Percentiles rank a stretch among this genome's conserved stretches.
Evolutionary conservation across 352 stramenopile species (phyloP).

Genomic region (Plasmopara muralis): DNA sequence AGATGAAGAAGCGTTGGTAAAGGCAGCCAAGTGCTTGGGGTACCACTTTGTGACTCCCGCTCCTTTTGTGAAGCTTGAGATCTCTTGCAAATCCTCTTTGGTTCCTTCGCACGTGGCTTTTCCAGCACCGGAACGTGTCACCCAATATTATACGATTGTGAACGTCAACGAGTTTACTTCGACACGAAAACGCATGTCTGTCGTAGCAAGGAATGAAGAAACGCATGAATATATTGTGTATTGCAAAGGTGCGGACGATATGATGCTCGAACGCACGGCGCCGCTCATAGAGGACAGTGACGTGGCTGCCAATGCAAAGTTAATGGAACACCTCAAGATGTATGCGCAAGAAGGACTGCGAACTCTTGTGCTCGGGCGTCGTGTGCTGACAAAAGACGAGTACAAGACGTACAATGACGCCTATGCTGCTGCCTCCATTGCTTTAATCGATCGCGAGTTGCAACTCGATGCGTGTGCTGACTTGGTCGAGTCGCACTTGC

Average conservation of each 20-base stretch:
- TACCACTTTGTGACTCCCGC: conserved; percentile 54
- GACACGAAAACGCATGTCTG: conserved; percentile 97
- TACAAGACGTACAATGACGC: conserved; percentile 50
- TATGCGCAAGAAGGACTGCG: conserved; percentile 77
- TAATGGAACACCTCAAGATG: conserved; percentile 43
- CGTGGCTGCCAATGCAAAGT: conserved; percentile 8
- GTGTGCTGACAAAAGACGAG: conserved; percentile 40
- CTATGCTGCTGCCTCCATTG: conserved; percentile 46
- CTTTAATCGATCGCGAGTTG: conserved; percentile 43
- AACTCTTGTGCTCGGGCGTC: conserved; percentile 62
- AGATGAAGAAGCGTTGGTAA: conserved; percentile 63
- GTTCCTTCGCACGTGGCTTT: conserved; percentile 10
- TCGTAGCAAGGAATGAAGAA: conserved; percentile 77
- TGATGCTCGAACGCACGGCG: conserved; percentile 63
- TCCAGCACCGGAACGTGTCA: conserved; percentile 6
- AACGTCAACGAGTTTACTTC: conserved; percentile 86
- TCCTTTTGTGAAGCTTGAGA: conserved; percentile 43
- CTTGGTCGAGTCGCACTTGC: conserved; percentile 64
- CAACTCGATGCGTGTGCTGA: conserved; percentile 51
- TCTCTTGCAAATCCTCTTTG: conserved; percentile 33
- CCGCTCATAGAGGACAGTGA: conserved; percentile 9
- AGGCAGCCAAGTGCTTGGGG: conserved; percentile 50
- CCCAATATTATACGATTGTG: conserved; percentile 45
- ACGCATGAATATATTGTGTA: conserved; percentile 47
- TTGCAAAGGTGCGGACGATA: conserved; percentile 81